Evolutionary conservation across 2,329 filamentous ascomycete species (phyloP).

Genomic region (Sporothrix dimorphospora): DNA sequence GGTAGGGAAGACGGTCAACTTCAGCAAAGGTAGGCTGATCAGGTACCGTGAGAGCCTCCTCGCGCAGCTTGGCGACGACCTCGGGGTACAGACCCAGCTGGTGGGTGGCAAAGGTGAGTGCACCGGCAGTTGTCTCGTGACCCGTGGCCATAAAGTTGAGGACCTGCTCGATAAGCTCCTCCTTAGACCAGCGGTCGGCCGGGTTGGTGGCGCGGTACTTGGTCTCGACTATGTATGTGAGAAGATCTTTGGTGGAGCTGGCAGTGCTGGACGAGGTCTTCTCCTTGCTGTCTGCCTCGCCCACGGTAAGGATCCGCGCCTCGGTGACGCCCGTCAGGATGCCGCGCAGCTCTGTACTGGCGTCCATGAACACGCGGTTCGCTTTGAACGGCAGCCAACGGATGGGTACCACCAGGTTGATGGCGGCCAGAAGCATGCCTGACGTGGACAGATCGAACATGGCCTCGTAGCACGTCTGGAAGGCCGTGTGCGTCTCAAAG

Average conservation of each 20-base stretch:
- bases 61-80: slow-evolving; percentile 41
- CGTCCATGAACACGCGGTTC: slow-evolving; percentile 45
- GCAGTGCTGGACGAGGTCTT: no score
- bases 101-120: slow-evolving; percentile 42
- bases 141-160: slow-evolving; percentile 38
- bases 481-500: slow-evolving; percentile 36
- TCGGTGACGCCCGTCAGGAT: slow-evolving; percentile 42
- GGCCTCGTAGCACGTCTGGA: slow-evolving; percentile 40
- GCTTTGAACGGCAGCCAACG: slow-evolving; percentile 45
- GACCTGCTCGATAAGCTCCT: slow-evolving; percentile 33
- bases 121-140: slow-evolving; percentile 43
- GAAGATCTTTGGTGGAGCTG: slow-evolving; percentile 35
- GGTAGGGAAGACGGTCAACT: slow-evolving; percentile 38
- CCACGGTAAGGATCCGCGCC: slow-evolving; percentile 12
- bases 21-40: slow-evolving; percentile 13
- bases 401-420: slow-evolving; percentile 30
- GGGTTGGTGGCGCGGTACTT: slow-evolving; percentile 4
- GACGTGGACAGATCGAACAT: slow-evolving; percentile 39
- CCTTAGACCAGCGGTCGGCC: slow-evolving; percentile 17
- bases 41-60: background rate
- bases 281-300: background rate
- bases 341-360: slow-evolving; percentile 41
- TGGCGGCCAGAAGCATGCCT: slow-evolving; percentile 24
- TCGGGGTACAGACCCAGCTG: slow-evolving; percentile 39
- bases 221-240: slow-evolving; percentile 39